Conservation (phyloP, 73 alveolate genomes). For the Tetrahymena malaccensis region DNA sequence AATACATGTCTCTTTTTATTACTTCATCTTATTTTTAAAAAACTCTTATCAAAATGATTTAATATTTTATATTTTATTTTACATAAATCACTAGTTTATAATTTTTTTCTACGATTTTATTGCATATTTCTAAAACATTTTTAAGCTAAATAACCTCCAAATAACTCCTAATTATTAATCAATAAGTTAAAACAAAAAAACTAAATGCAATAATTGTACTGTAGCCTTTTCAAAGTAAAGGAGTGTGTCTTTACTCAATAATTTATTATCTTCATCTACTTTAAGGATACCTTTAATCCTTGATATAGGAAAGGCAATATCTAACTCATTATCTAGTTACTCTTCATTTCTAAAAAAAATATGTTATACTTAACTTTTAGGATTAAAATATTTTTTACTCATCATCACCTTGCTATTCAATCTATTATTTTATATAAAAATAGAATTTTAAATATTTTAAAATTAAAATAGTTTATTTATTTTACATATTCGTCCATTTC, state of each 20-base stretch:
- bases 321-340: neutral
- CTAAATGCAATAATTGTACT: neutral
- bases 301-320: neutral
- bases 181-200: neutral
- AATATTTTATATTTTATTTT: neutral
- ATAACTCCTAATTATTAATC: neutral
- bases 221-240: neutral
- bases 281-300: neutral
- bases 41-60: neutral
- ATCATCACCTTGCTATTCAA: neutral
- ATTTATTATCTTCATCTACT: neutral
- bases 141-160: neutral
- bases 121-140: neutral
- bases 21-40: neutral
- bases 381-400: neutral
- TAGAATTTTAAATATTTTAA: neutral
- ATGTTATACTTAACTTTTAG: neutral
- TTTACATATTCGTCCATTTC: neutral
- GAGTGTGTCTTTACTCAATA: neutral
- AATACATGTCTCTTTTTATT: neutral
- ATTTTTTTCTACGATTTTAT: neutral
- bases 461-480: neutral
- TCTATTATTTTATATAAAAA: neutral
- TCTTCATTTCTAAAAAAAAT: neutral
- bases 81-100: neutral